Conservation (phyloP, 805 yeast species). For the Schwanniomyces occidentalis region DNA sequence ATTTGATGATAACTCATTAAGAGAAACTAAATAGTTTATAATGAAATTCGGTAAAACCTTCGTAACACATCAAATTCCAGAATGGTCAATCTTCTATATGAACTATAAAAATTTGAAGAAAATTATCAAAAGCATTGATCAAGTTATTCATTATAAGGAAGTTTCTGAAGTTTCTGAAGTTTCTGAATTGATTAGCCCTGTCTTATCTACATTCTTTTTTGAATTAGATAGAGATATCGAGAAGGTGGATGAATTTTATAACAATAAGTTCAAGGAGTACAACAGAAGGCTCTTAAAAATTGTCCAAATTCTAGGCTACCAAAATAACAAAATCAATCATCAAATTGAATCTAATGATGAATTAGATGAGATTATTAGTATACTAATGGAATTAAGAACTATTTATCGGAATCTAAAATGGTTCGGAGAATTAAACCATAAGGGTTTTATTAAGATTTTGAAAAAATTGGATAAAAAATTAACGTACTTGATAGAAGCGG, state of each 20-base stretch:
- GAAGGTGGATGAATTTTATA: slow-evolving; percentile 76
- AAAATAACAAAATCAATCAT: slow-evolving; percentile 23
- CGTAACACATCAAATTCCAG: slow-evolving; percentile 86
- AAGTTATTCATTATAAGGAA: slow-evolving; percentile 37
- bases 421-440: slow-evolving; percentile 89
- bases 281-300: slow-evolving; percentile 60
- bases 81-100: slow-evolving; percentile 82
- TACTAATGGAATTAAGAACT: slow-evolving; percentile 73
- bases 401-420: slow-evolving; percentile 83
- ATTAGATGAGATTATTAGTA: slow-evolving; percentile 42
- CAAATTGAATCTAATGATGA: slow-evolving; percentile 40
- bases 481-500: slow-evolving; percentile 21
- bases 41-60: slow-evolving; percentile 86
- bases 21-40: neutral
- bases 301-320: slow-evolving; percentile 34
- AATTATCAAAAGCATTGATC: slow-evolving; percentile 65
- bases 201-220: slow-evolving; percentile 68
- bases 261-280: slow-evolving; percentile 71
- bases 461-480: slow-evolving; percentile 87
- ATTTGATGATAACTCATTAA: too few species aligned
- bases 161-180: slow-evolving; percentile 20
- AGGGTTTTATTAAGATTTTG: slow-evolving; percentile 85
- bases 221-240: slow-evolving; percentile 80
- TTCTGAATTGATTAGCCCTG: slow-evolving; percentile 40
- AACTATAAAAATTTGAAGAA: slow-evolving; percentile 84